These are phyloP conservation scores for Amanita polypyramis DNA, from an alignment of 768 basidiomycete species.

Conservation along the genomic window DNA sequence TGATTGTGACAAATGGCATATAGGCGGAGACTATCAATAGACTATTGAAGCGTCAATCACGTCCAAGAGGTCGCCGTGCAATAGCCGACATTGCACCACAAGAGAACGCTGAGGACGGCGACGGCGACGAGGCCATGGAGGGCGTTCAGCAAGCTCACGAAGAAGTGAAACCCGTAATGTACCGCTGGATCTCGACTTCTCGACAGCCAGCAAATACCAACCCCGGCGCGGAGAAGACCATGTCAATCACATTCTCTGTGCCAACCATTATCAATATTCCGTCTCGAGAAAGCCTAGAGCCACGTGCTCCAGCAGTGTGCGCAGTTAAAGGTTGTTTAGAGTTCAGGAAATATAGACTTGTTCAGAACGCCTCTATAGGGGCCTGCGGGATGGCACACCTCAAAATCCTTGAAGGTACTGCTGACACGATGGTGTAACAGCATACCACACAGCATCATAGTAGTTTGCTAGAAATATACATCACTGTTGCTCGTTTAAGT, in stretches of 20 bases:
- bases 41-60: conserved; percentile 75
- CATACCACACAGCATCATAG: too few relatives aligned
- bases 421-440: too few relatives aligned
- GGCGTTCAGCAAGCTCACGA: conserved; percentile 22
- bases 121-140: conserved; percentile 26
- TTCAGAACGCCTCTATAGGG: conserved; percentile 49
- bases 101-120: conserved; percentile 28
- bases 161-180: conserved; percentile 42
- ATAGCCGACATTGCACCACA: conserved; percentile 27
- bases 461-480: background rate
- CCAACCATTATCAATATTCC: conserved; percentile 20
- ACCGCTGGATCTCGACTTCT: conserved; percentile 62
- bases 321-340: conserved; percentile 48
- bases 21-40: conserved; percentile 86
- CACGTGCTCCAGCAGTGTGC: conserved; percentile 22
- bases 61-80: conserved; percentile 52
- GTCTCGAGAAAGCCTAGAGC: conserved; percentile 10
- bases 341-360: conserved; percentile 53
- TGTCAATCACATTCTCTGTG: conserved; percentile 46
- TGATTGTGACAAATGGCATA: background rate
- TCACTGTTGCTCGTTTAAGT: too few relatives aligned
- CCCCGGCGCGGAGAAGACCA: conserved; percentile 8
- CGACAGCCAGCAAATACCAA: conserved; percentile 16
- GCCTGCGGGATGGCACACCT: conserved; percentile 64
- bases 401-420: conserved; percentile 35